Evolutionary conservation across 305 asterid species (phyloP).

Genomic region (Fraxinus baroniana): DNA sequence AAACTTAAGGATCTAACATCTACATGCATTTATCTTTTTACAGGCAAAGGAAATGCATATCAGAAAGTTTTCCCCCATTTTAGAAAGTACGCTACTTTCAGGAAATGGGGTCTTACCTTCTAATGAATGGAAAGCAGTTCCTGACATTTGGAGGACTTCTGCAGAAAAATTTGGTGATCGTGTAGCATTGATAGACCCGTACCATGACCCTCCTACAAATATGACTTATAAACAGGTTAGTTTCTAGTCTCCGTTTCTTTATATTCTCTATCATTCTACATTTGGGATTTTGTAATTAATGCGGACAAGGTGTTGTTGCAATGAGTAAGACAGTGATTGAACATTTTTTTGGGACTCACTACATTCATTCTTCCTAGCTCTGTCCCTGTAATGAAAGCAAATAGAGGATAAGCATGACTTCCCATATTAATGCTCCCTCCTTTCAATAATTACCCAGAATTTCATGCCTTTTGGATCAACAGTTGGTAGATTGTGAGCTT

Average conservation of each 20-base stretch:
- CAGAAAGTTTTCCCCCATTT: constrained; percentile 70
- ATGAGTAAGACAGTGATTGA: background rate
- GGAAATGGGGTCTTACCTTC: constrained; percentile 45
- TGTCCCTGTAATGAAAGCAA: background rate
- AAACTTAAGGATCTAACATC: background rate
- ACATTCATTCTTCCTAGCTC: no score
- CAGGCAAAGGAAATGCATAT: constrained; percentile 54
- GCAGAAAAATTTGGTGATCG: constrained; percentile 83
- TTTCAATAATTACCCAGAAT: background rate
- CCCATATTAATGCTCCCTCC: no score
- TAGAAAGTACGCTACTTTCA: constrained; percentile 54
- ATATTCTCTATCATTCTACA: background rate
- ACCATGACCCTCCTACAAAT: constrained; percentile 85
- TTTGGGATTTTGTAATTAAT: background rate
- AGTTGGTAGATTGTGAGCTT: background rate
- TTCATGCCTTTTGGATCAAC: background rate
- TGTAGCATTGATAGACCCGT: constrained; percentile 72
- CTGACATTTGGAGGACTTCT: constrained; percentile 90
- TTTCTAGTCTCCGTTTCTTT: constrained; percentile 5
- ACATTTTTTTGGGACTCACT: background rate
- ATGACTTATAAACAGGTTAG: constrained; percentile 79
- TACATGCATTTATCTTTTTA: constrained; percentile 6
- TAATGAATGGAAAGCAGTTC: constrained; percentile 75
- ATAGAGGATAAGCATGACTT: background rate
- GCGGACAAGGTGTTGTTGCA: background rate